Conservation (phyloP, 345 rosid species). For the Salix viminalis region DNA sequence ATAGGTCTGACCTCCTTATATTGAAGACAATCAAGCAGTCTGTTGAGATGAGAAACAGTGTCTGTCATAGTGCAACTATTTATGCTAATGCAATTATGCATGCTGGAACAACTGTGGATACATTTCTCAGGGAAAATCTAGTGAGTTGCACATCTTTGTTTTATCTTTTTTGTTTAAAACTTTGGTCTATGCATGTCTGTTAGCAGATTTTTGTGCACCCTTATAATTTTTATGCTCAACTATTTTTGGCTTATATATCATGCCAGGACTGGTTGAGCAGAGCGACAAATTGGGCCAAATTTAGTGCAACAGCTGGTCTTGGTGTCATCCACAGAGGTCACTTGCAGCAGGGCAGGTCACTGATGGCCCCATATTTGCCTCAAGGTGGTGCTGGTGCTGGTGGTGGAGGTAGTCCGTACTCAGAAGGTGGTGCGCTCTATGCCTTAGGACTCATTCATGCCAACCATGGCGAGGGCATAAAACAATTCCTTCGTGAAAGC, state of each 20-base stretch:
- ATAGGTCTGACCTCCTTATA: constrained; percentile 92
- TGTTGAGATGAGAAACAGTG: constrained; percentile 97
- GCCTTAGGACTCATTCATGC: constrained; percentile 98
- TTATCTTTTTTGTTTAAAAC: not conserved
- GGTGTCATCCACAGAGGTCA: constrained; percentile 99
- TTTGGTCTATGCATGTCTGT: not conserved
- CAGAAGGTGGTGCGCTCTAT: constrained; percentile 98
- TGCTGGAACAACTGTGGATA: constrained; percentile 99
- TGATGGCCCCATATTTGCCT: constrained; percentile 98
- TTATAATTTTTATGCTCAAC: not conserved
- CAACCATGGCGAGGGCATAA: constrained; percentile 98
- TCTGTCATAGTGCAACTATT: constrained; percentile 98
- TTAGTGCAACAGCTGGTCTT: constrained; percentile 98
- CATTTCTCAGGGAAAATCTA: constrained; percentile 95
- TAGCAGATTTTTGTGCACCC: not conserved
- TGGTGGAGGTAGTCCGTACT: constrained; percentile 96
- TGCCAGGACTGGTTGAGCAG: constrained; percentile 98
- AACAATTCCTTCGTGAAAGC: constrained; percentile 92
- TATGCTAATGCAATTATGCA: constrained; percentile 99
- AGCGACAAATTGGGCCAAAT: constrained; percentile 99
- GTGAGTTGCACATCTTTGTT: constrained; percentile 33
- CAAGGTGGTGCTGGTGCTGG: constrained; percentile 94
- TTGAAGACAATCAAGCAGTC: constrained; percentile 96
- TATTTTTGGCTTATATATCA: constrained; percentile 10
- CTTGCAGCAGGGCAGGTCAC: constrained; percentile 90